Evolutionary conservation across 1,284 basidiomycete species (phyloP).

Genomic region (Crepidotus sp.): DNA sequence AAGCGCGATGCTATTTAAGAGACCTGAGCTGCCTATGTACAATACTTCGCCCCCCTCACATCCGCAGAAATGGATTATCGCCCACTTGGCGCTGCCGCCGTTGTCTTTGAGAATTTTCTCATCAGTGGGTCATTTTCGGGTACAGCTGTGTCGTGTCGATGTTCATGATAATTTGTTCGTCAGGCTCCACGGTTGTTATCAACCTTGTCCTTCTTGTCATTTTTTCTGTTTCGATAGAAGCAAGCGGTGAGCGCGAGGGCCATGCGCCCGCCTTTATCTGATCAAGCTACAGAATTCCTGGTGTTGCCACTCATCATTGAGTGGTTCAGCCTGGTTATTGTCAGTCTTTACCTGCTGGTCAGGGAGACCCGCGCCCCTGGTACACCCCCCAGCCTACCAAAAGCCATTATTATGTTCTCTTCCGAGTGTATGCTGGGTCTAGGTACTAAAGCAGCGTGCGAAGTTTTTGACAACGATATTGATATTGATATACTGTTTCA

Average conservation of each 20-base stretch:
- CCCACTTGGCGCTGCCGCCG: neutral
- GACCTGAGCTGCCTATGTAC: neutral
- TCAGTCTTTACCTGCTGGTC: slow-evolving; percentile 1
- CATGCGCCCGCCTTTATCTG: neutral
- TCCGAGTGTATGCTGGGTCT: neutral
- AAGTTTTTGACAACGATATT: neutral
- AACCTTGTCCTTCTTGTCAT: slow-evolving; percentile 3
- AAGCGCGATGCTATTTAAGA: neutral
- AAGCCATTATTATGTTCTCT: slow-evolving; percentile 1
- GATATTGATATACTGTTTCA: neutral
- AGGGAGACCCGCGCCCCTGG: slow-evolving; percentile 1
- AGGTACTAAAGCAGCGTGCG: neutral
- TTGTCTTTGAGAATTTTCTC: slow-evolving; percentile 1
- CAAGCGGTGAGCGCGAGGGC: neutral
- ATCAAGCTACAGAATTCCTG: slow-evolving; percentile 4
- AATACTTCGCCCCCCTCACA: neutral
- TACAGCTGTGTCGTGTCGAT: neutral
- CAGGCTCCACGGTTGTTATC: neutral
- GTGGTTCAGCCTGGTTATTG: slow-evolving; percentile 6
- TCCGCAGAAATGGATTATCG: neutral
- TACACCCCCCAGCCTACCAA: neutral
- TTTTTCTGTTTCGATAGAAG: neutral
- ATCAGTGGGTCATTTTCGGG: slow-evolving; percentile 1
- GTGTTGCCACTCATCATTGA: slow-evolving; percentile 2
- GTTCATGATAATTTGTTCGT: neutral